phyloP scores from a whole-genome alignment of 306 rosid species.

The Ormosia emarginata region DNA sequence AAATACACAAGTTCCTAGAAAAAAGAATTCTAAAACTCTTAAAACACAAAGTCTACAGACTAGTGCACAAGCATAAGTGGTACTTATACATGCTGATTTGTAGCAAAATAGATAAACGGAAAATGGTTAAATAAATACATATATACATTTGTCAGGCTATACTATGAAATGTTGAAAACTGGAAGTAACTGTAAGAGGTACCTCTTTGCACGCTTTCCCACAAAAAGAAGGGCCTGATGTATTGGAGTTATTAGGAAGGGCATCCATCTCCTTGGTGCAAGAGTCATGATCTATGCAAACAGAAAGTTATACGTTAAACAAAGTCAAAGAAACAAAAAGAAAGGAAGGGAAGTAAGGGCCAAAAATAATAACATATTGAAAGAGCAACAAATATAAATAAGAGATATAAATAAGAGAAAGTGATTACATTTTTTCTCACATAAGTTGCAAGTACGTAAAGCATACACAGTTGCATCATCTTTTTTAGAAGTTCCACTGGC shows the following conservation, averaged over 20 bases:
- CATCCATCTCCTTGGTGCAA: conserved; percentile 54
- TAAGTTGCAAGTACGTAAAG: conserved; percentile 52
- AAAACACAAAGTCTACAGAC: conserved; percentile 26
- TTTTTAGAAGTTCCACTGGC: conserved; percentile 41
- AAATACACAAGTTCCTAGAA: not conserved
- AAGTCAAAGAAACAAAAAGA: conserved; percentile 22
- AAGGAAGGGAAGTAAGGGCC: not conserved
- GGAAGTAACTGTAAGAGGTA: conserved; percentile 21
- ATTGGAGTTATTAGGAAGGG: conserved; percentile 36
- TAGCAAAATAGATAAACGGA: not conserved
- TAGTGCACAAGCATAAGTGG: conserved; percentile 34
- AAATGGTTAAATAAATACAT: conserved; percentile 26
- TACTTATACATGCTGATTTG: not conserved
- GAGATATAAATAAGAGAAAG: conserved; percentile 21
- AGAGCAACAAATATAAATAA: conserved; percentile 12
- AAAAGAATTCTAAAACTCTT: not conserved
- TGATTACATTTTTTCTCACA: conserved; percentile 91
- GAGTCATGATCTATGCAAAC: conserved; percentile 58
- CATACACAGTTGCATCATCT: conserved; percentile 35
- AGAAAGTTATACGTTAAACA: conserved; percentile 19
- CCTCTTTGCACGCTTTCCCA: conserved; percentile 91
- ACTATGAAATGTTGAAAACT: not conserved
- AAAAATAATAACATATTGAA: conserved; percentile 1
- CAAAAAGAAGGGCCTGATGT: conserved; percentile 46
- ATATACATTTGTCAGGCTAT: conserved; percentile 4